These are phyloP conservation scores for Penicillium diatomitis DNA, from an alignment of 495 filamentous ascomycete genomes.

Conservation along the genomic window DNA sequence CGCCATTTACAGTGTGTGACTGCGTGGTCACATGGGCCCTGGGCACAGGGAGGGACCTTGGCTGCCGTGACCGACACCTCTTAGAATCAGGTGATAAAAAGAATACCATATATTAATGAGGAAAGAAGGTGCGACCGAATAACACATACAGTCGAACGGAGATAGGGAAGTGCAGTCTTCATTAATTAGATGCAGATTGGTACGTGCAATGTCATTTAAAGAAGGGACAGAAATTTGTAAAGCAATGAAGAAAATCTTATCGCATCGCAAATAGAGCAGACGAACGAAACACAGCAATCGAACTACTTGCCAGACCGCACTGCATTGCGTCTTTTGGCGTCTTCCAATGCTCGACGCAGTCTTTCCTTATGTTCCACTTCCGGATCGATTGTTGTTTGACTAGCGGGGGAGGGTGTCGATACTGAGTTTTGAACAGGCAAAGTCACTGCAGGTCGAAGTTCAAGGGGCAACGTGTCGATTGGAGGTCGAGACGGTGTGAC, in stretches of 20 bases:
- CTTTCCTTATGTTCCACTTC: constrained; percentile 36
- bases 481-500: neutral
- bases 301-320: constrained; percentile 17
- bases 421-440: neutral
- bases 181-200: too few relatives aligned
- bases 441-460: constrained; percentile 4
- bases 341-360: constrained; percentile 38
- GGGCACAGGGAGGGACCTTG: too few relatives aligned
- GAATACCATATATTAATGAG: too few relatives aligned
- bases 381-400: constrained; percentile 8
- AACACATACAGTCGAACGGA: too few relatives aligned
- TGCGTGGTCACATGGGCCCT: too few relatives aligned
- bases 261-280: constrained; percentile 6
- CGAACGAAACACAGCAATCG: neutral
- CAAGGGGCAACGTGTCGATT: constrained; percentile 1
- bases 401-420: constrained; percentile 1
- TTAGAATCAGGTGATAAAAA: too few relatives aligned
- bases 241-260: constrained; percentile 13
- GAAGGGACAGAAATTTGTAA: too few relatives aligned
- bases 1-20: too few relatives aligned
- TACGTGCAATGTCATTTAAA: too few relatives aligned
- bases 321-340: constrained; percentile 43
- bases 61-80: too few relatives aligned
- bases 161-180: too few relatives aligned
- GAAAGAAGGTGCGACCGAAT: too few relatives aligned